Evolutionary conservation across 2,329 filamentous ascomycete species (phyloP), one percentile per base, ranked within the genome.

Genomic region (Pseudonectria buxi): DNA sequence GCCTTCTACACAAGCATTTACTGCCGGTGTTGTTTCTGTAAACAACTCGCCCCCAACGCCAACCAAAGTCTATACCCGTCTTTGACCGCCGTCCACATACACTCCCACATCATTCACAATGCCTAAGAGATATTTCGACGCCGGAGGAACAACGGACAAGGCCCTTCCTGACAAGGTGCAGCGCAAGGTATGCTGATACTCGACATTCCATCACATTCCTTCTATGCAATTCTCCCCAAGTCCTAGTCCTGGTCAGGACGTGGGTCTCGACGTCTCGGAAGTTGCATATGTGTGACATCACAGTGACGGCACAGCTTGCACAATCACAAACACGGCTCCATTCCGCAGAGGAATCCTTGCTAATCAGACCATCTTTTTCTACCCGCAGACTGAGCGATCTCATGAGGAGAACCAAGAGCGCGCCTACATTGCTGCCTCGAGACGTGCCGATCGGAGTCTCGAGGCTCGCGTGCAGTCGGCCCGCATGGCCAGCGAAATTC

Each of bases 391-490:
- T 3, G 82, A 86, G 59, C 69, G 84, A 28, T 85, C 82, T 3
- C 83, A 87, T 44, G 82, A 85, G 49, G 84, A 89, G 59, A 89
- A 90, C 50, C 82, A 87, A 55, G 86, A 90, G 60, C 74, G 89
- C 54, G 89, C 89, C 14, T 95, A 94, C 57, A 92, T 95, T 49
- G 89, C 89, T 10, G 89, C 89, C 4, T 95, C 90, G 6, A 72
- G 89, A 46, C 74, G 90, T 45, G 84, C 84, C 50, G 90, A 95
- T 54, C 79, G 89, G 35, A 90, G 83, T 54, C 66, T 95, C 12
- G 88, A 95, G 59, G 88, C 88, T 11, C 79, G 89, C 16, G 75
- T 95, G 13, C 85, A 94, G 57, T 95, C 89, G 3, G 89, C 90
- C 11, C 75, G 79, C 33, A 78, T 86, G 61, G 89, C 89, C 6